Conservation (phyloP, 768 basidiomycete genomes). For the Jaapia argillacea region DNA sequence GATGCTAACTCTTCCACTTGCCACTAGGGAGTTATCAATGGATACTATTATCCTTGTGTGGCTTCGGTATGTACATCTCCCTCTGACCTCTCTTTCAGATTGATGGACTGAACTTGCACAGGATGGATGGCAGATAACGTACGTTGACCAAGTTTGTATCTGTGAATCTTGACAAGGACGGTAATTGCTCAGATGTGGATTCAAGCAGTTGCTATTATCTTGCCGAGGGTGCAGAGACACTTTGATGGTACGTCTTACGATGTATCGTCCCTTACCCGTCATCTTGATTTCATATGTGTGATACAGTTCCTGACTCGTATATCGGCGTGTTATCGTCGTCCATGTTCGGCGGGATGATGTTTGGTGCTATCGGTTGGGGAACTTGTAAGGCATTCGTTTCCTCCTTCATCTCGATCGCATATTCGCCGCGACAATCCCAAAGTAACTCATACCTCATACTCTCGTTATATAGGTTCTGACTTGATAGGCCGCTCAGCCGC, state of each 20-base stretch:
- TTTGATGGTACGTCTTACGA: constrained; percentile 46
- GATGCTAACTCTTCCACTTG: not conserved
- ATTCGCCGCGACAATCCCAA: not conserved
- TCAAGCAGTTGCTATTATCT: constrained; percentile 81
- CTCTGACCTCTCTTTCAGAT: constrained; percentile 3
- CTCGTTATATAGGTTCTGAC: constrained; percentile 53
- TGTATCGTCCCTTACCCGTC: constrained; percentile 9
- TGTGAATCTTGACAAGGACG: constrained; percentile 4
- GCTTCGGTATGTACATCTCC: constrained; percentile 60
- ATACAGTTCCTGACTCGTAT: constrained; percentile 56
- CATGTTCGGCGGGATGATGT: constrained; percentile 97
- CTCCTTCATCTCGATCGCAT: no score
- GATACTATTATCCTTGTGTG: constrained; percentile 75
- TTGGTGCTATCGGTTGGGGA: constrained; percentile 89
- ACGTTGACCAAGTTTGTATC: constrained; percentile 14
- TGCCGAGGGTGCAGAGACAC: constrained; percentile 94
- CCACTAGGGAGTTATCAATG: constrained; percentile 66
- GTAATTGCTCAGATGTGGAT: constrained; percentile 76
- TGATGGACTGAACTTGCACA: constrained; percentile 16
- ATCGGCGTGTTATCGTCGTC: constrained; percentile 81
- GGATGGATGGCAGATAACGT: constrained; percentile 96
- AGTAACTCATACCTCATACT: not conserved
- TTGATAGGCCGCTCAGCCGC: constrained; percentile 80
- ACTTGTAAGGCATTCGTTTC: constrained; percentile 48
- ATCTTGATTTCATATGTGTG: constrained; percentile 3